Evolutionary conservation across 306 rosid genomes (phyloP), one percentile per base, ranked within the genome.

Genomic region (Inga laurina): DNA sequence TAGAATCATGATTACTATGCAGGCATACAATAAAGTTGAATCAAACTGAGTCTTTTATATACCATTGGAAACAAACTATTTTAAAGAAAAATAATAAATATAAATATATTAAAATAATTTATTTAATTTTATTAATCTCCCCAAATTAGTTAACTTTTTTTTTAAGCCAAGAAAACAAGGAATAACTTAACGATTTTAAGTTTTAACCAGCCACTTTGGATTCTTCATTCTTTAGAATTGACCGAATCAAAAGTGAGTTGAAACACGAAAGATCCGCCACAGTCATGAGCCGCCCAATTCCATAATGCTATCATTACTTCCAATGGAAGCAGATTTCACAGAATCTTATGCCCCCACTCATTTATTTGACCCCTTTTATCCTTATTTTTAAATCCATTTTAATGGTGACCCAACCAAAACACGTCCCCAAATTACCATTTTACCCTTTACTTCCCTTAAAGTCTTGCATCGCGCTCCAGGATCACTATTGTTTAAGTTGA

Each of bases 291-390:
- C 82, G 54, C 49, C 85, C 77, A 69, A 74, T 79, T 79, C 80
- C 71, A 77, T 14, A 3, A 2, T 81, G 76, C 84, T 74, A 87
- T 85, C 83, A 87, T 85, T 85, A 48, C 86, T 87, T 89, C 72
- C 73, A 75, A 56, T 56, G 41, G 71, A 75, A 83, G 74, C 41
- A 70, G 70, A 71, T 80, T 83, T 81, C 81, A 22, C 71, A 81
- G 92, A 85, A 89, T 87, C 90, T 85, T 41, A 79, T 85, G 35
- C 90, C 34, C 10, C 89, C 73, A 62, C 79, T 48, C 24, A 13
- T 27, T 87, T 85, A 72, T 27, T 87, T 87, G 88, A 89, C 89
- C 81, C 70, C 44, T 72, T 77, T 48, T 27, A 75, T 45, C 59
- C 45, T 14, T 12, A 32, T 32, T 32, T 24, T 24, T 5, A 30